phyloP scores from a whole-genome alignment of 352 stramenopile species.

The Globisporangium uncinulatum region DNA sequence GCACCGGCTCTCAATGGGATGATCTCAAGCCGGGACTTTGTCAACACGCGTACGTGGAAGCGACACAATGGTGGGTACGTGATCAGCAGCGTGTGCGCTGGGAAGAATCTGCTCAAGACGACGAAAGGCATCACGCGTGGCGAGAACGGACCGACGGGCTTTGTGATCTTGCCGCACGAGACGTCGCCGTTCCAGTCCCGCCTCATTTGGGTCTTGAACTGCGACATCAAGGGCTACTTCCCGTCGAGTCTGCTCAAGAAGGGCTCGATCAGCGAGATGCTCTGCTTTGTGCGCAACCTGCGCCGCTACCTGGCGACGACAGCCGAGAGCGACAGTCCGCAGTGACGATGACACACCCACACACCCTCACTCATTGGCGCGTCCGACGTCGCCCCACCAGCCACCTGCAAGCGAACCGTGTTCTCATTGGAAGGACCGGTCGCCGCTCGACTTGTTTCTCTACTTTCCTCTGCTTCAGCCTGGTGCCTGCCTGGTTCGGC shows the following conservation, averaged over 20 bases:
- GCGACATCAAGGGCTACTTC: slow-evolving; percentile 85
- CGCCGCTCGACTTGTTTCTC: not conserved
- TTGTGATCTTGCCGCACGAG: slow-evolving; percentile 69
- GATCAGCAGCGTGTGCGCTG: slow-evolving; percentile 53
- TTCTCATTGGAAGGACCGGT: not conserved
- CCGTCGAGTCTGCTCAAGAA: slow-evolving; percentile 73
- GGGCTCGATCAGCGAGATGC: slow-evolving; percentile 70
- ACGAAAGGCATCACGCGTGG: slow-evolving; percentile 71
- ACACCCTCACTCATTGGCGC: not conserved
- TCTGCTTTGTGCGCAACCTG: slow-evolving; percentile 77
- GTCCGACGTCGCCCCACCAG: no score
- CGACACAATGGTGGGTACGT: slow-evolving; percentile 72
- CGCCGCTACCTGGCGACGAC: slow-evolving; percentile 59
- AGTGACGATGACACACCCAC: slow-evolving; percentile 7
- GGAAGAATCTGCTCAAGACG: slow-evolving; percentile 64
- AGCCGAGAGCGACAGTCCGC: slow-evolving; percentile 25
- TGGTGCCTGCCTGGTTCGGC: not conserved
- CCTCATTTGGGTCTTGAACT: slow-evolving; percentile 81
- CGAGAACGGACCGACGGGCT: slow-evolving; percentile 70
- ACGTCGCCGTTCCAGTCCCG: slow-evolving; percentile 71
- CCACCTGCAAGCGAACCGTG: not conserved
- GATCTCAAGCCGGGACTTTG: slow-evolving; percentile 78
- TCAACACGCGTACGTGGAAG: slow-evolving; percentile 71
- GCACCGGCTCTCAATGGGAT: slow-evolving; percentile 62
- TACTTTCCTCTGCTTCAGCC: not conserved